Base-by-base conservation (phyloP, 805 yeast genomes). In the Candida morakotiae region DNA sequence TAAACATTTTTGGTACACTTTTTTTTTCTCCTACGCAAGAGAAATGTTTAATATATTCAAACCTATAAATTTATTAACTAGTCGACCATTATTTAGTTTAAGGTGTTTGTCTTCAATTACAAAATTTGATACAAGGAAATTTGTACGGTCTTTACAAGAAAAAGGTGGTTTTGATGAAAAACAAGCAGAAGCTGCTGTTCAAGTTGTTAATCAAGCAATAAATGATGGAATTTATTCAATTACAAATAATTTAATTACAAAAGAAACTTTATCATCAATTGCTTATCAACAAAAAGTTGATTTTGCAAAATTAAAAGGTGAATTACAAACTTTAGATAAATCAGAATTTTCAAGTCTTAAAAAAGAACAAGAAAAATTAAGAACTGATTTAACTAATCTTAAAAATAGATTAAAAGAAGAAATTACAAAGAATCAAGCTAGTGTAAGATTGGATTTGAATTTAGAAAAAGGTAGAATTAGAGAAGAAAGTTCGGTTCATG, bases 281-380 rank as follows among this genome's bases (percentile, higher is more conserved):
- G 83, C 96, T 3, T 93, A 93, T 59, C 96, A 91, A 56, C 98
- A 93, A 52, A 87, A 91, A 50, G 97, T 93, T 22, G 98, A 93
- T 55, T 91, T 93, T 70, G 93, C 96, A 26, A 91, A 91, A 55
- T 73, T 93, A 42, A 83, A 89, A 53, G 95, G 96, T 22, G 98
- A 91, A 57, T 71, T 93, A 28, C 89, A 87, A 50, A 80, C 87
- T 34, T 77, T 87, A 60, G 98, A 93, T 62, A 79, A 81, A 54
- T 75, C 87, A 19, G 98, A 93, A 52, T 84, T 86, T 53, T 81
- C 84, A 41, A 77, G 79, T 35, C 73, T 91, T 42, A 81, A 83
- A 51, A 85, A 83, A 52, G 97, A 93, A 55, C 91, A 86, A 53
- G 98, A 91, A 50, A 72, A 87, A 37, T 69, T 93, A 24, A 72